Percentiles rank a stretch among this genome's conserved stretches.
Conservation (phyloP, 2,329 filamentous ascomycete genomes). For the Botrytis fabae region DNA sequence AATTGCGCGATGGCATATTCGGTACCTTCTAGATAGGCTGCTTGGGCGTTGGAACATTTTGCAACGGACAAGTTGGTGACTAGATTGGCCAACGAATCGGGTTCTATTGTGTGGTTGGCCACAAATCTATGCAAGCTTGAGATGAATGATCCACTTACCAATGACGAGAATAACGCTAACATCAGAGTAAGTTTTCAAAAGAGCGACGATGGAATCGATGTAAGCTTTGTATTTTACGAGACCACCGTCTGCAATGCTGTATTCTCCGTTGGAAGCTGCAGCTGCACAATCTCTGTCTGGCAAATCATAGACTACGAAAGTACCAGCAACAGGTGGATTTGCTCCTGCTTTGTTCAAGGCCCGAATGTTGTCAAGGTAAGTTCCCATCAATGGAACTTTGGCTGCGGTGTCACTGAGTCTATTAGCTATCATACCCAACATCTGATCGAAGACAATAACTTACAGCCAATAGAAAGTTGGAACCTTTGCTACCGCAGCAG, state of each 20-base stretch:
- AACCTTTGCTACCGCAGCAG: slow-evolving; percentile 50
- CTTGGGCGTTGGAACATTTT: slow-evolving; percentile 55
- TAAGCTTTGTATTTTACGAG: slow-evolving; percentile 54
- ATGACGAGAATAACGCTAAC: slow-evolving; percentile 50
- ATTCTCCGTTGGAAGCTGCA: slow-evolving; percentile 63
- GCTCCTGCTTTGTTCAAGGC: slow-evolving; percentile 50
- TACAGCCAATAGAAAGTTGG: slow-evolving; percentile 55
- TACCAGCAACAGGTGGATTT: slow-evolving; percentile 48
- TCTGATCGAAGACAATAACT: slow-evolving; percentile 31
- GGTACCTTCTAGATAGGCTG: slow-evolving; percentile 56
- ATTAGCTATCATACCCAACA: slow-evolving; percentile 5
- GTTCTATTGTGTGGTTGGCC: slow-evolving; percentile 45
- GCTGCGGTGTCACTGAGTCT: slow-evolving; percentile 45
- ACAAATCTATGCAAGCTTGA: background rate
- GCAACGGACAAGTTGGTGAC: slow-evolving; percentile 58
- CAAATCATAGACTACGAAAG: slow-evolving; percentile 63
- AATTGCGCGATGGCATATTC: slow-evolving; percentile 57
- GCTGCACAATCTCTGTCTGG: slow-evolving; percentile 65
- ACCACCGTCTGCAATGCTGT: slow-evolving; percentile 52
- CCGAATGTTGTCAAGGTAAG: slow-evolving; percentile 50
- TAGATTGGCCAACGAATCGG: slow-evolving; percentile 62
- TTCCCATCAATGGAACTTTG: slow-evolving; percentile 51
- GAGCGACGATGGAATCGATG: slow-evolving; percentile 54
- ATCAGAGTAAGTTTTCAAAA: slow-evolving; percentile 56
- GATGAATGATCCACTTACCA: slow-evolving; percentile 41